Percentiles rank a stretch among this genome's conserved stretches.
Conservation (phyloP, 805 yeast species). For the Starmerella geochares region DNA sequence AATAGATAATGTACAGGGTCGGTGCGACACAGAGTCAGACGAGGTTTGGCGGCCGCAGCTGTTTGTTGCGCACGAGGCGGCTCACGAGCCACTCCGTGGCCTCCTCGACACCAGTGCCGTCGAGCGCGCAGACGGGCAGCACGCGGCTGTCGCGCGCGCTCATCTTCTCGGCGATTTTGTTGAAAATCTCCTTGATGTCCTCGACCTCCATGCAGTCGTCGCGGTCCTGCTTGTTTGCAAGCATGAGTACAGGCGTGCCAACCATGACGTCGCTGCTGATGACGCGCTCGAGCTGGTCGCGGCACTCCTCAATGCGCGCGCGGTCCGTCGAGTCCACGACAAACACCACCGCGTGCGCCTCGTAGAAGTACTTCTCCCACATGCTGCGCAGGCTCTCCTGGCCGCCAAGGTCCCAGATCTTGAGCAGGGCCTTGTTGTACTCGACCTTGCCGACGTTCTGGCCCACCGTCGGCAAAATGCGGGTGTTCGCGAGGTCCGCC, state of each 20-base stretch:
- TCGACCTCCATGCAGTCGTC: slow-evolving; percentile 61
- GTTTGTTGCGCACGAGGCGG: slow-evolving; percentile 57
- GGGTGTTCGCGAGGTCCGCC: slow-evolving; percentile 24
- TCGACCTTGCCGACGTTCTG: slow-evolving; percentile 52
- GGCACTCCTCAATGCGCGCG: slow-evolving; percentile 72
- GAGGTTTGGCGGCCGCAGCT: slow-evolving; percentile 47
- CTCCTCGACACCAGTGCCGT: slow-evolving; percentile 67
- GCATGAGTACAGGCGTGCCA: slow-evolving; percentile 83
- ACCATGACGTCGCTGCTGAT: slow-evolving; percentile 53
- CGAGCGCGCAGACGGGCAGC: slow-evolving; percentile 77
- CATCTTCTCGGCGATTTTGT: slow-evolving; percentile 69
- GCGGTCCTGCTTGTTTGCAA: slow-evolving; percentile 88
- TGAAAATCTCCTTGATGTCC: slow-evolving; percentile 71
- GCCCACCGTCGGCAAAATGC: slow-evolving; percentile 88
- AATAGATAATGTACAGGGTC: background rate
- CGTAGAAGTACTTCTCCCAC: slow-evolving; percentile 79
- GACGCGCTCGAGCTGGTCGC: slow-evolving; percentile 44
- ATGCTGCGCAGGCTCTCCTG: slow-evolving; percentile 72
- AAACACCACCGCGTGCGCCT: slow-evolving; percentile 85
- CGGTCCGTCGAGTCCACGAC: slow-evolving; percentile 87
- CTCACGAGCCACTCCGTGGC: slow-evolving; percentile 82
- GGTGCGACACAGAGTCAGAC: slow-evolving; percentile 19
- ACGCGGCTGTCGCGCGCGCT: slow-evolving; percentile 88
- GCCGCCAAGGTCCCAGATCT: slow-evolving; percentile 96
- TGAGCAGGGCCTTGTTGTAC: slow-evolving; percentile 39